A percentile compares a stretch with the other conserved stretches of the same genome.
Evolutionary conservation across 257 asterid species (phyloP).

Genomic region (Misopates orontium): DNA sequence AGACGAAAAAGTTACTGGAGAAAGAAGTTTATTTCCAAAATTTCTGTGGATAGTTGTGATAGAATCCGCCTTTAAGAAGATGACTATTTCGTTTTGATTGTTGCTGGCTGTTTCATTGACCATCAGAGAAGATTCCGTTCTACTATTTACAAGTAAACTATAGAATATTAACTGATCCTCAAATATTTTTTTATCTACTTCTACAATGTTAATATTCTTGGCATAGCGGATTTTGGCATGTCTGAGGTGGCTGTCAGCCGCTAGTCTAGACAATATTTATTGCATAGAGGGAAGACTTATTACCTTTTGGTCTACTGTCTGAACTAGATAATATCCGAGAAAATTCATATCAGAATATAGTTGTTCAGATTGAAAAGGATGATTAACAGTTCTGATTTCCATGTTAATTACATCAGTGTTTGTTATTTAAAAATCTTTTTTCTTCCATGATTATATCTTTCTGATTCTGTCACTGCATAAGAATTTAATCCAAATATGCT

Average conservation of each 20-base stretch:
- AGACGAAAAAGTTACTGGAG: background rate
- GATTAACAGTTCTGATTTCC: background rate
- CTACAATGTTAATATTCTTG: too few species aligned
- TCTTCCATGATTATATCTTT: slow-evolving; percentile 13
- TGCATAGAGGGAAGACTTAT: background rate
- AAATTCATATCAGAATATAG: background rate
- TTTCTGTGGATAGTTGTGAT: background rate
- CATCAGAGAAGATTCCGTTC: too few species aligned
- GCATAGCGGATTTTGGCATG: background rate
- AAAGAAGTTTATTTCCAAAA: background rate
- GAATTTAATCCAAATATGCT: slow-evolving; percentile 22
- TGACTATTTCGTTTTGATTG: background rate
- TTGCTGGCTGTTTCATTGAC: too few species aligned
- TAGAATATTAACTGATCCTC: too few species aligned
- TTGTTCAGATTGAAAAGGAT: background rate
- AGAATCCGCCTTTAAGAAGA: slow-evolving; percentile 13
- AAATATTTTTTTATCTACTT: too few species aligned
- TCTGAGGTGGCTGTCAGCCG: slow-evolving; percentile 7
- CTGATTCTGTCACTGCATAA: slow-evolving; percentile 9
- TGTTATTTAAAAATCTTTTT: slow-evolving; percentile 10
- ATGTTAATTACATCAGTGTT: slow-evolving; percentile 11
- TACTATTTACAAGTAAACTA: too few species aligned
- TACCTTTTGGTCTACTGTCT: background rate
- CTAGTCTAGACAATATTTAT: slow-evolving; percentile 2
- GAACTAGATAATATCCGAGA: background rate